Base-by-base conservation (phyloP, 345 rosid species). In the Brassica napus region DNA sequence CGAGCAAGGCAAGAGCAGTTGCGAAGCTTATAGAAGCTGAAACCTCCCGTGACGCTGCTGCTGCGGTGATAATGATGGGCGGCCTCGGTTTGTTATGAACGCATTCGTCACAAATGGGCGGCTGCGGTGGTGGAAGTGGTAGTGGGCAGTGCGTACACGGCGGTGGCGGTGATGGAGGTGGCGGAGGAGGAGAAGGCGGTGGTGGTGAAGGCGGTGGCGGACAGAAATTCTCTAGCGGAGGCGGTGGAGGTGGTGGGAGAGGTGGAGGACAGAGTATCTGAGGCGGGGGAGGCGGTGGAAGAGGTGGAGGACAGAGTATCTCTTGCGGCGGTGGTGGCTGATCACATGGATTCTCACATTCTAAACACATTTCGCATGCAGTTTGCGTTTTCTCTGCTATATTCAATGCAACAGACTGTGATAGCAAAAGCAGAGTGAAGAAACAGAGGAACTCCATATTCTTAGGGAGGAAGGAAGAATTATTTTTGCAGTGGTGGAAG, bases 361-460 rank as follows among this genome's bases (percentile, higher is more conserved):
- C 81, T 64, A 77, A 67, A 21, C 84, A 82, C 84, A 82, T 77
- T 39, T 60, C 31, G 68, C 86, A 84, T 72, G 54, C 79, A 4
- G 69, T 42, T 67, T 68, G 35, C 1, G 65, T 21, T 71, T 74
- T 78, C 26, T 70, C 79, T 8, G 72, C 8, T 4, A 52, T 4
- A 0, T 1, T 69, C 49, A 64, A 57, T 7, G 80, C 77, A 71
- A 24, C 32, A 70, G 80, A 71, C 7, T 31, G 58, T 16, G 79
- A 70, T 32, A 65, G 5, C 42, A 75, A 15, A 65, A 81, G 9
- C 80, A 75, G 79, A 81, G 68, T 44, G 44, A 75, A 65, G 80
- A 79, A 74, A 73, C 80, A 71, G 69, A 75, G 77, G 0, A 75
- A 2, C 69, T 75, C 18, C 80, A 76, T 81, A 76, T 81, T 68